Conservation (phyloP, 495 filamentous ascomycete species). For the Rostrohypoxylon terebratum region DNA sequence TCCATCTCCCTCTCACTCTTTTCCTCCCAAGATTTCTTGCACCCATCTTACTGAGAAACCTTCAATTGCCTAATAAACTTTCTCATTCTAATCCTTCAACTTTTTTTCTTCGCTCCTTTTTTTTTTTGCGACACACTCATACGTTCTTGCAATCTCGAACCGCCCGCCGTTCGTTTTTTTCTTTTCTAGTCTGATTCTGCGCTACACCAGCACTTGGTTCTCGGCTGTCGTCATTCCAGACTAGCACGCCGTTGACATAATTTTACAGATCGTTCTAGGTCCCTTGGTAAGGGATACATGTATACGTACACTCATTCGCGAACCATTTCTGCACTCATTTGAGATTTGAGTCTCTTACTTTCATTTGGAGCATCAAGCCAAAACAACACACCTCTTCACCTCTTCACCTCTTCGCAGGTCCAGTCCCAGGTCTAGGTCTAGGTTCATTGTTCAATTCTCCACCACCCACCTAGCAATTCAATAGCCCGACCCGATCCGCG, state of each 20-base stretch:
- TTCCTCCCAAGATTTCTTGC: background rate
- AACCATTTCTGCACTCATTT: background rate
- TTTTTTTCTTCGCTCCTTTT: background rate
- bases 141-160: slow-evolving; percentile 3
- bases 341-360: background rate
- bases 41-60: background rate
- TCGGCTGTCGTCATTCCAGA: slow-evolving; percentile 40
- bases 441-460: no score
- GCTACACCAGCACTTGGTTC: slow-evolving; percentile 16
- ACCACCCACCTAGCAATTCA: background rate
- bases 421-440: background rate
- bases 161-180: slow-evolving; percentile 10
- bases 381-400: slow-evolving; percentile 6
- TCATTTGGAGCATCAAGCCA: background rate
- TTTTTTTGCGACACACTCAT: background rate
- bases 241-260: background rate
- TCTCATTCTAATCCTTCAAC: background rate
- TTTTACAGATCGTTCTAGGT: slow-evolving; percentile 7
- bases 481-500: background rate
- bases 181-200: background rate
- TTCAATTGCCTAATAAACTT: background rate
- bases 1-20: no score
- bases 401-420: slow-evolving; percentile 3
- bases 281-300: slow-evolving; percentile 28
- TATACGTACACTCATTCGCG: slow-evolving; percentile 14